These are phyloP conservation scores for Xylariaceae sp. DNA, from an alignment of 2,329 filamentous ascomycete genomes.

Conservation along the genomic window DNA sequence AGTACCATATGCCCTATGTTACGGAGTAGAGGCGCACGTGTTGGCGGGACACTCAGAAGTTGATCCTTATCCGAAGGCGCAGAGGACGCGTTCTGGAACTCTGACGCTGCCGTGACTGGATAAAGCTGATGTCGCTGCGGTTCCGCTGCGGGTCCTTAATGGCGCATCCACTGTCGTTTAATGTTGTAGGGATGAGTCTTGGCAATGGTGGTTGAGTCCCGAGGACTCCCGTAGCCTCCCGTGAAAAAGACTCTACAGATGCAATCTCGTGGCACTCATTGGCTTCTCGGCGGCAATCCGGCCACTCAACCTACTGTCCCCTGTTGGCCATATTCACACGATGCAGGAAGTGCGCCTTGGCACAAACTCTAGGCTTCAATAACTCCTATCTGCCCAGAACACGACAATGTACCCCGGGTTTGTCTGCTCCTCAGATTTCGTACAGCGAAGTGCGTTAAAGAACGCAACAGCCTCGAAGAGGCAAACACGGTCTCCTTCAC, in stretches of 20 bases:
- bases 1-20: too few relatives aligned
- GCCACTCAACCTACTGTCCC: neutral
- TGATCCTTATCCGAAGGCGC: too few relatives aligned
- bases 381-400: neutral
- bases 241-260: neutral
- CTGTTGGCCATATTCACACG: neutral
- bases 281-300: neutral
- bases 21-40: too few relatives aligned
- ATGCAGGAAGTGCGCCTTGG: neutral
- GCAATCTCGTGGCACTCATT: neutral
- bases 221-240: neutral
- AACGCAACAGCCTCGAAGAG: neutral
- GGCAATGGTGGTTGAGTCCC: neutral
- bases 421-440: neutral
- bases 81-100: too few relatives aligned
- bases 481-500: neutral
- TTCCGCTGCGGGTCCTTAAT: too few relatives aligned
- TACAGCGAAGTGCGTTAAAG: neutral
- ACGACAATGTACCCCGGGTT: neutral
- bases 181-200: neutral
- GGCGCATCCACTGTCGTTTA: neutral
- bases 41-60: too few relatives aligned
- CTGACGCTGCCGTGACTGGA: neutral
- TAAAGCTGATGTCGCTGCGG: neutral
- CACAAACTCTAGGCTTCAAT: neutral